A percentile compares a stretch with the other conserved stretches of the same genome.
Conservation (phyloP, 2,329 filamentous ascomycete genomes). For the Xylaria sp. region DNA sequence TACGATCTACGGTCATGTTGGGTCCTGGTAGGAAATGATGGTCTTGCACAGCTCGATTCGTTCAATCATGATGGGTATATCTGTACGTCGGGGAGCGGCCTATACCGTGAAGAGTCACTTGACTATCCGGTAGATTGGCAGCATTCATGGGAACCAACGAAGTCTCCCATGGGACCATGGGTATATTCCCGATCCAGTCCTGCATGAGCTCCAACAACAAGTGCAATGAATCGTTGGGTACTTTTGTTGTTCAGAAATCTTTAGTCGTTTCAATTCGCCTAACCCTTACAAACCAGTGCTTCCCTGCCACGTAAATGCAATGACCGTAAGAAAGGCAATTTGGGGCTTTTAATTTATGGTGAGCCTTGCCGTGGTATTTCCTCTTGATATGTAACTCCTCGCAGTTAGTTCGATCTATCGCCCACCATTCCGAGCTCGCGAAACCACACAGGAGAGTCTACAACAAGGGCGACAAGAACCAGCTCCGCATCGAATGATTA, state of each 20-base stretch:
- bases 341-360: too few relatives aligned
- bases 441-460: slow-evolving; percentile 14
- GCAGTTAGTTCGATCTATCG: slow-evolving; percentile 30
- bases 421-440: slow-evolving; percentile 23
- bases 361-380: slow-evolving; percentile 29
- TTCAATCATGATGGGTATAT: too few relatives aligned
- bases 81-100: too few relatives aligned
- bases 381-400: slow-evolving; percentile 35
- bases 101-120: background rate
- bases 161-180: too few relatives aligned
- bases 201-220: background rate
- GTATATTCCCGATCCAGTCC: too few relatives aligned
- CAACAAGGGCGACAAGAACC: slow-evolving; percentile 17
- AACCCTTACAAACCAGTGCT: slow-evolving; percentile 45
- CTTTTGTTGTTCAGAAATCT: slow-evolving; percentile 31
- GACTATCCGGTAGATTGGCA: background rate
- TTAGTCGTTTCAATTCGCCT: slow-evolving; percentile 47
- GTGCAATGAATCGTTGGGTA: background rate
- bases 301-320: slow-evolving; percentile 47
- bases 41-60: too few relatives aligned
- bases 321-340: slow-evolving; percentile 36
- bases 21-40: too few relatives aligned
- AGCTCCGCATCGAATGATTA: slow-evolving; percentile 16
- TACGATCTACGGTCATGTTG: too few relatives aligned
- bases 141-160: background rate